Percentiles rank a stretch among this genome's conserved stretches.
These are phyloP conservation scores for Irpex rosettiformis DNA, from an alignment of 1,284 basidiomycete species.

Conservation along the genomic window DNA sequence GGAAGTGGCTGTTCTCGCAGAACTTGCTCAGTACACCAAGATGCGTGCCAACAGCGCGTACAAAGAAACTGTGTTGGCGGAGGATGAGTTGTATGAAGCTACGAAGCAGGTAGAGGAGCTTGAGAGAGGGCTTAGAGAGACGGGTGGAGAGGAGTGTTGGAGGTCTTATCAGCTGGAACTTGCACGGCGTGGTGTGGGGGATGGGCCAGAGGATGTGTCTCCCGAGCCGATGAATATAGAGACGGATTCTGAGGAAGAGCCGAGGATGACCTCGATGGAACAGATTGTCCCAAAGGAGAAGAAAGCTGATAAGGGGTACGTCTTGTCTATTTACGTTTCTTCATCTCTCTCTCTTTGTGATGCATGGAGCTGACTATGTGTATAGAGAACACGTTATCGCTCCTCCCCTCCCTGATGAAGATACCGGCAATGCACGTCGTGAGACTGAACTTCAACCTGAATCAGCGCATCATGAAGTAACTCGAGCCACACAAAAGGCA, in stretches of 20 bases:
- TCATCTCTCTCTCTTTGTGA: neutral
- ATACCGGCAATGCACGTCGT: too few relatives aligned
- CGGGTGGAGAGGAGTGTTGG: neutral
- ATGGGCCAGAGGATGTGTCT: neutral
- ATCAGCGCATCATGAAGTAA: too few relatives aligned
- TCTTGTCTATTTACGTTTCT: neutral
- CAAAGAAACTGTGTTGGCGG: neutral
- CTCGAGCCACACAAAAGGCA: too few relatives aligned
- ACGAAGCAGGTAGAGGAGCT: neutral
- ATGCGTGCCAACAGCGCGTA: neutral
- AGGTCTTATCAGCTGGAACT: neutral
- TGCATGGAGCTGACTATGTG: neutral
- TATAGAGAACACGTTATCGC: neutral
- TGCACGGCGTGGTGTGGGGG: neutral
- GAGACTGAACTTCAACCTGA: too few relatives aligned
- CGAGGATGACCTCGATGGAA: neutral
- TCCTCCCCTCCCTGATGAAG: neutral
- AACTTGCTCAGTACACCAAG: neutral
- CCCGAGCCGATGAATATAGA: too few relatives aligned
- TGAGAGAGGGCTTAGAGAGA: neutral
- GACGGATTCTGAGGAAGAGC: neutral
- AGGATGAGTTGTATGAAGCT: neutral
- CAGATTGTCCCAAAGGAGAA: too few relatives aligned
- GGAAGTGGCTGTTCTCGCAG: neutral
- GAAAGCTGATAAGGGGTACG: too few relatives aligned